Evolutionary conservation across 139 green algal genomes (phyloP), one percentile per base, ranked within the genome.

Genomic region (Marvania coccoides): DNA sequence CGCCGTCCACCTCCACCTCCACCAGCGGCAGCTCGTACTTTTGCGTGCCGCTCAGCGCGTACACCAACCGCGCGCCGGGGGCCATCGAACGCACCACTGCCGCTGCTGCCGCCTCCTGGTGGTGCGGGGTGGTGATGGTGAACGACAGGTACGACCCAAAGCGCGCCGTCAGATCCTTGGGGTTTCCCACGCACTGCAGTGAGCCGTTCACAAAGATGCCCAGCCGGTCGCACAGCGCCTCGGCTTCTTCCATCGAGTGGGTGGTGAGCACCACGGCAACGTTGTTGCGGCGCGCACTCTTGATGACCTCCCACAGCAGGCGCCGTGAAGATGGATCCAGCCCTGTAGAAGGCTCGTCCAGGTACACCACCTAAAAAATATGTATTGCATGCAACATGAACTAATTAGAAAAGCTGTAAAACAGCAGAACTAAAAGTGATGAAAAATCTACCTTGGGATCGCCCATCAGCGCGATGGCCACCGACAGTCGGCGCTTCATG

Each of bases 251-350:
- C 85, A 96, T 96, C 69, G 58, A 82, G 85, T 95, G 88, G 0
- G 93, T 98, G 23, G 91, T 97, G n/a, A 98, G 82, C 38, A 98
- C 69, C 23, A 98, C 78, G 3, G 86, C 87, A n/a, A n/a, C n/a
- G 12, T 65, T 55, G 46, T 71, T 61, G 19, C 55, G 39, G 14
- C 75, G 71, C 34, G 81, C 70, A 28, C 54, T 38, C 55, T 71
- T 81, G 47, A 96, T 90, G 34, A 92, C 58, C 9, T 92, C 81
- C 89, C 90, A 96, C 35, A 91, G 78, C 57, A 73, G 69, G 28
- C 70, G 70, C 2, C 84, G 71, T 5, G 74, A 84, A 1, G 82
- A 79, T 5, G 83, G 83, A 61, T 90, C 83, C 28, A 90, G 67
- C 6, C 82, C 82, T 28, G 83, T 86, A 14, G 67, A 80, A 6